Evolutionary conservation across 2,329 filamentous ascomycete genomes (phyloP).

Genomic region (Neurospora sp.): DNA sequence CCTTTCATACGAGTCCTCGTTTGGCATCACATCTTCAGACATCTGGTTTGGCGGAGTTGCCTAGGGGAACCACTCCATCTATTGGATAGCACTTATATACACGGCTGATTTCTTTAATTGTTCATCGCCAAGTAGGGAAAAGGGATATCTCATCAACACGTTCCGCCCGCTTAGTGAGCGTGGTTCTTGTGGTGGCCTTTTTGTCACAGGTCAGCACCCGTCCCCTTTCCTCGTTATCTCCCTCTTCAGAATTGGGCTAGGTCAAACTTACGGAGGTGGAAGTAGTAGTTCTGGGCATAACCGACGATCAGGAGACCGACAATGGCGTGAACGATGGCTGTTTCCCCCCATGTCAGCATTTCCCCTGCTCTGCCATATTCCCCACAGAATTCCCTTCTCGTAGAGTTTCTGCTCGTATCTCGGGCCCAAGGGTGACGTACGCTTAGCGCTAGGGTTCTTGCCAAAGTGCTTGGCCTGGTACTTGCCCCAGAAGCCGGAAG

Average conservation of each 20-base stretch:
- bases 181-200: constrained; percentile 99
- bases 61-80: constrained; percentile 18
- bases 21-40: neutral
- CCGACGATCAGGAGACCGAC: constrained; percentile 68
- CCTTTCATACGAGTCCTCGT: neutral
- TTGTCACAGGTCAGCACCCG: neutral
- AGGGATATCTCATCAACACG: neutral
- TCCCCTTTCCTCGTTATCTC: too few relatives aligned
- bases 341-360: constrained; percentile 17
- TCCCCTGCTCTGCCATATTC: neutral
- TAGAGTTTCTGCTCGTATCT: neutral
- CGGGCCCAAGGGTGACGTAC: constrained; percentile 50
- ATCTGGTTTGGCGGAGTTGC: neutral
- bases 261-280: constrained; percentile 74
- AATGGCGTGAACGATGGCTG: constrained; percentile 84
- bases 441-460: constrained; percentile 80
- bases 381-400: neutral
- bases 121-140: constrained; percentile 5
- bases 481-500: constrained; percentile 72
- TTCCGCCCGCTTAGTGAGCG: constrained; percentile 62
- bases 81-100: constrained; percentile 34
- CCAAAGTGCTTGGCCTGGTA: constrained; percentile 93
- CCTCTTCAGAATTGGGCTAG: too few relatives aligned
- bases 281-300: constrained; percentile 99
- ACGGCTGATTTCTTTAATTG: constrained; percentile 18